Evolutionary conservation across 257 asterid species (phyloP).

Genomic region (Nicotiana noctiflora): DNA sequence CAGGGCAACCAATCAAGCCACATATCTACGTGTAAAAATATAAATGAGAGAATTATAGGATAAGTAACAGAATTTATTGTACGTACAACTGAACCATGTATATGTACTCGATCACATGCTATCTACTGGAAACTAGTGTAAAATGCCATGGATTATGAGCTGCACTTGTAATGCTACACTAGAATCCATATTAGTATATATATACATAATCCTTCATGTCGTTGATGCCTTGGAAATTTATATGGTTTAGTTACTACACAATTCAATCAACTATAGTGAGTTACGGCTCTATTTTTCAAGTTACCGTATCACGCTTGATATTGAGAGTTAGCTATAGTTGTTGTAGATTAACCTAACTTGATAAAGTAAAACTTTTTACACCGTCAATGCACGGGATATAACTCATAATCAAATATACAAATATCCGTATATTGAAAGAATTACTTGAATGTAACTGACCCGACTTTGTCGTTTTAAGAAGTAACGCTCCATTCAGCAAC

Average conservation of each 20-base stretch:
- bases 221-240: background rate
- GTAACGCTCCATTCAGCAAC: too few relatives aligned
- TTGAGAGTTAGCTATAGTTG: too few relatives aligned
- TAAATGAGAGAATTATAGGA: background rate
- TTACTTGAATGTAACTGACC: too few relatives aligned
- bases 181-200: background rate
- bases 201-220: background rate
- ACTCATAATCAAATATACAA: too few relatives aligned
- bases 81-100: background rate
- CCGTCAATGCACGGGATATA: too few relatives aligned
- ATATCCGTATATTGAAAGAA: too few relatives aligned
- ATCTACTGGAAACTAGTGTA: background rate
- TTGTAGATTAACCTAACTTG: too few relatives aligned
- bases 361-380: too few relatives aligned
- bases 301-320: too few relatives aligned
- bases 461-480: too few relatives aligned
- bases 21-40: conserved; percentile 18
- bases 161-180: background rate
- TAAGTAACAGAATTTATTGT: background rate
- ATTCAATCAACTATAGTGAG: too few relatives aligned
- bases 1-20: conserved; percentile 43
- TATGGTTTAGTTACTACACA: background rate
- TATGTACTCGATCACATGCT: background rate
- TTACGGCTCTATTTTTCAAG: too few relatives aligned
- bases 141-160: background rate